Conservation (phyloP, 345 rosid species). For the Conringia planisiliqua region DNA sequence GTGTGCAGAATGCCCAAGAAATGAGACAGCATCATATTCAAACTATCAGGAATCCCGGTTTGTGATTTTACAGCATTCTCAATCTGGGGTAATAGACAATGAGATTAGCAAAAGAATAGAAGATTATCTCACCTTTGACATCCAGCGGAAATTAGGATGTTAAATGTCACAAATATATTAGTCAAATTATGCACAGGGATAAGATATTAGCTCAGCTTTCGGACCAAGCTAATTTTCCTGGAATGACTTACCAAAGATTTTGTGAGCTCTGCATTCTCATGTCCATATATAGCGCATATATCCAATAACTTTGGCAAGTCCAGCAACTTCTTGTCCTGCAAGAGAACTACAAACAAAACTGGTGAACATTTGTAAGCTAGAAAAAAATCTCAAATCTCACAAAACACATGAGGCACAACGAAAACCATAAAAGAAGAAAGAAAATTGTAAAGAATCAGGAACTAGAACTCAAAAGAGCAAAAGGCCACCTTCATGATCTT, state of each 20-base stretch:
- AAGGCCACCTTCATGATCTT: conserved; percentile 73
- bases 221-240: background rate
- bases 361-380: conserved; percentile 40
- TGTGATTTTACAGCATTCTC: conserved; percentile 75
- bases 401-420: background rate
- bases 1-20: conserved; percentile 76
- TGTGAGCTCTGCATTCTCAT: conserved; percentile 84
- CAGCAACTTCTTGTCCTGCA: conserved; percentile 90
- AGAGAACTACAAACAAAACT: conserved; percentile 59
- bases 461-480: background rate
- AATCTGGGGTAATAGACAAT: conserved; percentile 46
- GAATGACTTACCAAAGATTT: conserved; percentile 57
- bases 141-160: background rate
- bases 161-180: background rate
- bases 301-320: conserved; percentile 93
- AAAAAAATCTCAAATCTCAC: background rate
- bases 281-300: conserved; percentile 87
- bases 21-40: conserved; percentile 55
- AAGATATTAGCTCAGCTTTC: conserved; percentile 1
- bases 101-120: background rate
- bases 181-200: background rate
- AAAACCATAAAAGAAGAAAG: background rate
- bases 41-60: conserved; percentile 48
- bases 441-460: background rate
- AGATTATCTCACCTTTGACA: background rate